These are phyloP conservation scores for Apophysomyces variabilis DNA, from an alignment of 371 early-diverging fungal species.

Conservation along the genomic window DNA sequence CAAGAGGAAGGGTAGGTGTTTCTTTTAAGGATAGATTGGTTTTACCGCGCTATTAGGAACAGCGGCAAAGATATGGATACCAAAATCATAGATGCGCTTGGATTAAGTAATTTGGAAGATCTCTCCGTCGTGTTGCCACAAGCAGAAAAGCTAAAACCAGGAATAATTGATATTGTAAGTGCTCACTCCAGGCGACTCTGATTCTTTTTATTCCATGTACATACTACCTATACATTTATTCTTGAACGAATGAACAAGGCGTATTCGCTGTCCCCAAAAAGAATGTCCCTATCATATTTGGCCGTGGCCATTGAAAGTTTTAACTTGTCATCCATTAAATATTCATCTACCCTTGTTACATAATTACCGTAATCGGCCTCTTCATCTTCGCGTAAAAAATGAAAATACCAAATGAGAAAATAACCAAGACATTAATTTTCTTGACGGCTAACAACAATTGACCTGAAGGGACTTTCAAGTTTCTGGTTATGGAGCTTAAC, in stretches of 20 bases:
- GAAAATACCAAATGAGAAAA: not conserved
- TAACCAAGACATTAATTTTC: no score
- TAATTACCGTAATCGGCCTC: no score
- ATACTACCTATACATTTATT: no score
- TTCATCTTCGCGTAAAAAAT: not conserved
- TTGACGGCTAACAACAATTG: not conserved
- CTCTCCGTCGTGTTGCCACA: slow-evolving; percentile 58
- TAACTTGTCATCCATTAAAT: no score
- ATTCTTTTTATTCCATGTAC: not conserved
- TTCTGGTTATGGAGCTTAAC: no score
- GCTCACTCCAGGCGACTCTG: slow-evolving; percentile 1
- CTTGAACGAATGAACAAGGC: not conserved
- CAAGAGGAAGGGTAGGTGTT: slow-evolving; percentile 54
- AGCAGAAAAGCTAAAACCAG: slow-evolving; percentile 60
- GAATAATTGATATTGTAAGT: slow-evolving; percentile 38
- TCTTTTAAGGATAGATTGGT: not conserved
- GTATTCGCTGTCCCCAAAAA: not conserved
- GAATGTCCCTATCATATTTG: not conserved
- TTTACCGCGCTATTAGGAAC: not conserved
- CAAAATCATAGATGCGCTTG: slow-evolving; percentile 38
- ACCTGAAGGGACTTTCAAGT: no score
- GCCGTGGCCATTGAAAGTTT: no score
- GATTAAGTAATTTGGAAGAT: slow-evolving; percentile 36
- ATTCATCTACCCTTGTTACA: no score
- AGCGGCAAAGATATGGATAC: not conserved